Conservation (phyloP, 805 yeast genomes). For the Metschnikowia colocasiae region DNA sequence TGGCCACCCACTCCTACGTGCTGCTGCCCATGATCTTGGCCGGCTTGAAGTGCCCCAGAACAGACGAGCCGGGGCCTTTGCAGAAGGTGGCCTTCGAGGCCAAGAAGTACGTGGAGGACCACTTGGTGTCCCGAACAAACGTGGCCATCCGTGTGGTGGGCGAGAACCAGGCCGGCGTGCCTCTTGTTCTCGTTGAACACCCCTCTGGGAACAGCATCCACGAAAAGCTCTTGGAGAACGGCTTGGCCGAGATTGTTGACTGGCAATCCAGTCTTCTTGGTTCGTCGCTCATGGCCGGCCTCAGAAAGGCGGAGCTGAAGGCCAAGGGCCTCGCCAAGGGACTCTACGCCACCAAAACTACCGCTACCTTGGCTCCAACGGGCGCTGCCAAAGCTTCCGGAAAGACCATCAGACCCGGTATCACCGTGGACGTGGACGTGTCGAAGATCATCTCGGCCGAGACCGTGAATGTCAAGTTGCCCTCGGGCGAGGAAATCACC, state of each 20-base stretch:
- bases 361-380: conserved; percentile 5
- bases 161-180: conserved; percentile 56
- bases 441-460: conserved; percentile 66
- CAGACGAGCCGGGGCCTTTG: conserved; percentile 41
- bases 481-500: conserved; percentile 50
- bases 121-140: conserved; percentile 55
- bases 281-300: conserved; percentile 52
- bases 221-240: conserved; percentile 61
- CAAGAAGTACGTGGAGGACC: conserved; percentile 56
- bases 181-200: conserved; percentile 56
- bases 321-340: conserved; percentile 60
- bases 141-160: conserved; percentile 57
- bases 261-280: conserved; percentile 77
- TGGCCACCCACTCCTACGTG: conserved; percentile 49
- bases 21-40: conserved; percentile 63
- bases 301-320: conserved; percentile 61
- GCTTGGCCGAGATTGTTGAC: conserved; percentile 72
- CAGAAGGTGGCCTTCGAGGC: conserved; percentile 58
- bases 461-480: conserved; percentile 53
- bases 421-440: conserved; percentile 49
- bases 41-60: conserved; percentile 70
- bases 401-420: conserved; percentile 40
- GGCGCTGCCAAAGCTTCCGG: conserved; percentile 8
- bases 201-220: conserved; percentile 74
- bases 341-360: conserved; percentile 31